phyloP scores from a whole-genome alignment of 192 early-diverging fungal species.

The Pecoramyces ruminantium region DNA sequence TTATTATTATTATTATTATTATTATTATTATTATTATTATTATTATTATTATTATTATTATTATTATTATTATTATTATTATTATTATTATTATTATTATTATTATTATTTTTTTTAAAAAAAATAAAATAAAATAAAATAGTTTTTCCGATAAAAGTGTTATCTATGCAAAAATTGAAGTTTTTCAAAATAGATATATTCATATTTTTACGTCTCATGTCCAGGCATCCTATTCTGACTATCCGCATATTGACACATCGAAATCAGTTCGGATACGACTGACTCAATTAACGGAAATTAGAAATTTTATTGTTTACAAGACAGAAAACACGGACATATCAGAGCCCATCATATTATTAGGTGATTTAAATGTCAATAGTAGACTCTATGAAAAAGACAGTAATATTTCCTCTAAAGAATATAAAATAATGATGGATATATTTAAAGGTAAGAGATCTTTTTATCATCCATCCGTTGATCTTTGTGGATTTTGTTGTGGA shows the following conservation, averaged over 20 bases:
- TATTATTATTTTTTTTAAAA: no score
- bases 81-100: no score
- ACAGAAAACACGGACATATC: background rate
- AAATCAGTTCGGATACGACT: background rate
- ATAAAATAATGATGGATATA: background rate
- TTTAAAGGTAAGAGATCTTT: background rate
- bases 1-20: no score
- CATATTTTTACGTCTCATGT: background rate
- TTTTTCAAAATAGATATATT: background rate
- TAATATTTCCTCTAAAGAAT: background rate
- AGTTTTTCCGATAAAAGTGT: background rate
- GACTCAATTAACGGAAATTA: background rate
- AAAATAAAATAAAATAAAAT: no score
- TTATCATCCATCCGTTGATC: background rate
- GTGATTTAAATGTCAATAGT: background rate
- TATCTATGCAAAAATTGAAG: background rate
- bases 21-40: no score
- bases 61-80: no score
- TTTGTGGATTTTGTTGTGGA: background rate
- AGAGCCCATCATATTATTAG: background rate
- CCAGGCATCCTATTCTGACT: background rate
- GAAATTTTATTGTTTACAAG: background rate
- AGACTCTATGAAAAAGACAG: background rate
- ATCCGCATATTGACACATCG: background rate
- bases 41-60: no score